Evolutionary conservation across 768 basidiomycete species (phyloP).

Genomic region (Boletus barrowsii): DNA sequence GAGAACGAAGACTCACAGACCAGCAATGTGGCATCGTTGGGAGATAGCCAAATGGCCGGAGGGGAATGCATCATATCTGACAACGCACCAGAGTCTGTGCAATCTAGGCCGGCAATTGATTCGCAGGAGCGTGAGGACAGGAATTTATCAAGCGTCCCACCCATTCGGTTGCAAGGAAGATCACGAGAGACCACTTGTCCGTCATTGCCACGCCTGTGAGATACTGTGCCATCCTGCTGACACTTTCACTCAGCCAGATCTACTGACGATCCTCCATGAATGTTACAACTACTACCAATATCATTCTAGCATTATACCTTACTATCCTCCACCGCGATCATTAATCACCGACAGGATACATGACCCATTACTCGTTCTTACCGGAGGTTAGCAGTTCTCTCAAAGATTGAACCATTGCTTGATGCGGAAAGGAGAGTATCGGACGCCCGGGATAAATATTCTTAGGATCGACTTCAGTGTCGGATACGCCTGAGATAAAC

Average conservation of each 20-base stretch:
- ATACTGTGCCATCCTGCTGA: neutral
- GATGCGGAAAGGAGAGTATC: neutral
- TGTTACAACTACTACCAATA: neutral
- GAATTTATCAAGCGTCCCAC: neutral
- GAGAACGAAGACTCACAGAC: neutral
- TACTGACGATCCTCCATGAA: neutral
- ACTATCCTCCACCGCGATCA: neutral
- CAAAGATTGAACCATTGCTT: too few relatives aligned
- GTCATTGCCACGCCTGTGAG: slow-evolving; percentile 3
- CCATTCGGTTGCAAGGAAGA: neutral
- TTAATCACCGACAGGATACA: too few relatives aligned
- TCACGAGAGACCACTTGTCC: neutral
- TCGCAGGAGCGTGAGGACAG: neutral
- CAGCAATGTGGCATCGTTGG: neutral
- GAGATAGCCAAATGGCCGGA: neutral
- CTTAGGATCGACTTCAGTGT: neutral
- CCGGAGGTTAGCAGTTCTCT: too few relatives aligned
- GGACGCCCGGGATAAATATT: slow-evolving; percentile 2
- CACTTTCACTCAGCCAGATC: neutral
- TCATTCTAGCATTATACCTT: slow-evolving; percentile 8
- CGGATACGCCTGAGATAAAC: neutral
- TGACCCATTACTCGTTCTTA: too few relatives aligned
- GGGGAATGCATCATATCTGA: neutral
- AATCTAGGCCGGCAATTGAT: neutral
- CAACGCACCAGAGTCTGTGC: neutral